Conservation (phyloP, 768 basidiomycete genomes). For the Mycena rosella region DNA sequence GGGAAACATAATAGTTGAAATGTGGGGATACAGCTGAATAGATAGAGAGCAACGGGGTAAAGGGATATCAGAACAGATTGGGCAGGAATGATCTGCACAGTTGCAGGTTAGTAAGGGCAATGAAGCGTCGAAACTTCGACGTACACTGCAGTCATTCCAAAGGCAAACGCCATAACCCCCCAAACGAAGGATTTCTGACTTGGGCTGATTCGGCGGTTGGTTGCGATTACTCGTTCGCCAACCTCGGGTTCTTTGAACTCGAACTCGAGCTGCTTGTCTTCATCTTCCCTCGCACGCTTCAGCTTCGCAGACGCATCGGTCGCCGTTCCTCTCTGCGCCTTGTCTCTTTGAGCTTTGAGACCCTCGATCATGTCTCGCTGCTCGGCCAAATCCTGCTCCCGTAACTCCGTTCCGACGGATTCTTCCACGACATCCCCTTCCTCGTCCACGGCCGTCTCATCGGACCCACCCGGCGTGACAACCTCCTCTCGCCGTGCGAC, state of each 20-base stretch:
- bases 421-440: slow-evolving; percentile 69
- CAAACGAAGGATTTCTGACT: slow-evolving; percentile 83
- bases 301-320: slow-evolving; percentile 44
- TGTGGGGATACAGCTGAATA: slow-evolving; percentile 32
- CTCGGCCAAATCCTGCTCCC: slow-evolving; percentile 78
- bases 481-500: slow-evolving; percentile 50
- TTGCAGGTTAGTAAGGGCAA: slow-evolving; percentile 14
- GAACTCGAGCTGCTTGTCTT: slow-evolving; percentile 65
- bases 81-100: slow-evolving; percentile 66
- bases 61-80: slow-evolving; percentile 64
- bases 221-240: slow-evolving; percentile 62
- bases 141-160: slow-evolving; percentile 86
- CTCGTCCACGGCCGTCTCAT: slow-evolving; percentile 76
- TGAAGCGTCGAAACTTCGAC: slow-evolving; percentile 45
- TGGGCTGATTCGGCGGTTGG: slow-evolving; percentile 77
- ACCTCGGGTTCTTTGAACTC: slow-evolving; percentile 78
- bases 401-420: slow-evolving; percentile 71
- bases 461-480: slow-evolving; percentile 62
- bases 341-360: slow-evolving; percentile 74
- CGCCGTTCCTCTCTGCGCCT: slow-evolving; percentile 42
- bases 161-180: slow-evolving; percentile 87
- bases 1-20: slow-evolving; percentile 25
- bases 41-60: slow-evolving; percentile 36
- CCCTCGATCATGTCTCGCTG: slow-evolving; percentile 82
- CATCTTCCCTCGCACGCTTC: slow-evolving; percentile 70